Percentiles rank a stretch among this genome's conserved stretches.
These are phyloP conservation scores for Colletotrichum camelliae DNA, from an alignment of 2,329 filamentous ascomycete species.

Conservation along the genomic window DNA sequence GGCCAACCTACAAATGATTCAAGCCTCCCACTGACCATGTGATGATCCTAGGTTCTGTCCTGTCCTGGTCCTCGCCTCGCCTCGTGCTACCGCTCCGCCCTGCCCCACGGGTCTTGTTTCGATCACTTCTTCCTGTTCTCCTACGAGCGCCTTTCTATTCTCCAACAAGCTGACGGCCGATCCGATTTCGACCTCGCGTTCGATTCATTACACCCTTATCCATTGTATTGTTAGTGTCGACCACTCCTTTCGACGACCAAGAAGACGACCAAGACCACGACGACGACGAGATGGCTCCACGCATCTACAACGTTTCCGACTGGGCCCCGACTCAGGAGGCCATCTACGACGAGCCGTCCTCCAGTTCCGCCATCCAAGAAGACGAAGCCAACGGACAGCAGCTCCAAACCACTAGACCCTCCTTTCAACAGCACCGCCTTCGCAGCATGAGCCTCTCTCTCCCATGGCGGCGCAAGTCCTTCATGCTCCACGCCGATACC, in stretches of 20 bases:
- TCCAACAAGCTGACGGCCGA: background rate
- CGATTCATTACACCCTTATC: background rate
- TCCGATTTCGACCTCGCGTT: background rate
- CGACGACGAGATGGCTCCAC: slow-evolving; percentile 33
- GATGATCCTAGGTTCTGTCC: background rate
- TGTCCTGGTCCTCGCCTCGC: background rate
- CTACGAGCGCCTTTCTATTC: background rate
- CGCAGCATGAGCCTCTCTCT: slow-evolving; percentile 57
- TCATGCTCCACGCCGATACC: slow-evolving; percentile 37
- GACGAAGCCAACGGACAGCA: slow-evolving; percentile 21
- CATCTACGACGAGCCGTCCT: slow-evolving; percentile 37
- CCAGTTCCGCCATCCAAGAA: slow-evolving; percentile 24
- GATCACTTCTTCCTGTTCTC: background rate
- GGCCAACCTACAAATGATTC: background rate
- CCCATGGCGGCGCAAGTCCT: slow-evolving; percentile 54
- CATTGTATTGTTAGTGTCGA: background rate
- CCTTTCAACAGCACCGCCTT: slow-evolving; percentile 41
- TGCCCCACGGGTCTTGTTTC: background rate
- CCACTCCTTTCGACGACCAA: background rate
- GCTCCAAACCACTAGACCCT: slow-evolving; percentile 22
- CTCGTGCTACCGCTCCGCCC: background rate
- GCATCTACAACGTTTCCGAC: slow-evolving; percentile 45
- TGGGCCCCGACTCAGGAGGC: slow-evolving; percentile 50
- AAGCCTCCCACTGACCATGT: slow-evolving; percentile 18
- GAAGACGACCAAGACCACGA: background rate